These are phyloP conservation scores for Paramecium primaurelia DNA, from an alignment of 73 alveolate genomes.

Conservation along the genomic window DNA sequence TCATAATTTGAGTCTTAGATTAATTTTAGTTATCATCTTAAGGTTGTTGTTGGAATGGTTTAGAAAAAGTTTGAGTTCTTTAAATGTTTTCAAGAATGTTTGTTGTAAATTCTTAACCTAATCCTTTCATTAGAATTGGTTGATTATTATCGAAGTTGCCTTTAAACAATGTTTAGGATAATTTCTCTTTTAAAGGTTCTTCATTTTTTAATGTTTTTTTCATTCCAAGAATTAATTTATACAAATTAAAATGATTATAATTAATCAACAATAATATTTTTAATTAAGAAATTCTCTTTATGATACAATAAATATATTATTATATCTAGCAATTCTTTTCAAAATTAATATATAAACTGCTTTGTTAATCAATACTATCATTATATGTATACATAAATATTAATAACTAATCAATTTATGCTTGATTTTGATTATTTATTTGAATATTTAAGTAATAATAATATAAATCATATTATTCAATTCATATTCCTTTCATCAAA, in stretches of 20 bases:
- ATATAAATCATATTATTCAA: too few relatives aligned
- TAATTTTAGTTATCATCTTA: neutral
- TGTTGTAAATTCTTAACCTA: neutral
- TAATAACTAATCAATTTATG: too few relatives aligned
- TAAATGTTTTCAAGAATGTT: neutral
- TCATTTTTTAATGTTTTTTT: neutral
- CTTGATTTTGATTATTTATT: too few relatives aligned
- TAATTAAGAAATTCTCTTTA: neutral
- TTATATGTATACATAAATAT: too few relatives aligned
- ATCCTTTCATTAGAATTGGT: neutral
- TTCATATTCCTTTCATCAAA: too few relatives aligned
- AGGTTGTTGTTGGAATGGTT: neutral
- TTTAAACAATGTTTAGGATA: neutral
- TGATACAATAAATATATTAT: neutral
- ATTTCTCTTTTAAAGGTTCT: neutral
- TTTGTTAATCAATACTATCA: too few relatives aligned
- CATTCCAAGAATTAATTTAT: neutral
- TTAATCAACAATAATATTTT: neutral
- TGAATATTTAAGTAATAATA: too few relatives aligned
- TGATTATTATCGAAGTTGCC: neutral
- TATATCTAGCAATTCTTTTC: neutral
- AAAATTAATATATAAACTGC: too few relatives aligned
- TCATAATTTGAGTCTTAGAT: neutral
- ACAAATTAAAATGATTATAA: neutral
- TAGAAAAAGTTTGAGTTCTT: neutral